Percentiles rank a stretch among this genome's conserved stretches.
Evolutionary conservation across 2,329 filamentous ascomycete species (phyloP).

Genomic region (Penicillium sp.): DNA sequence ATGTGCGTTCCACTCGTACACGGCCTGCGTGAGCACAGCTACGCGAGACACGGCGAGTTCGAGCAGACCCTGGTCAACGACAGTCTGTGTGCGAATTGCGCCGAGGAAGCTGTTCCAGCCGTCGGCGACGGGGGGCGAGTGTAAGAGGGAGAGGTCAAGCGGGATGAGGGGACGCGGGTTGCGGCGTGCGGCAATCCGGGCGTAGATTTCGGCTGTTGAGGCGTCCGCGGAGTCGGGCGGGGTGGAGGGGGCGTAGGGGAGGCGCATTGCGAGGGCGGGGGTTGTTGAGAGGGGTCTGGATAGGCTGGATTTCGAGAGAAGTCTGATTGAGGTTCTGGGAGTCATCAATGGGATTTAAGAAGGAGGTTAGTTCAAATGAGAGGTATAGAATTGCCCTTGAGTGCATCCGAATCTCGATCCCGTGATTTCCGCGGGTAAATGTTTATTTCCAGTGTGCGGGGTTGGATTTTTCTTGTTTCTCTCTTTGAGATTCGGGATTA

Average conservation of each 20-base stretch:
- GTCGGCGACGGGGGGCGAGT: conserved; percentile 74
- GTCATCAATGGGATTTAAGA: neutral
- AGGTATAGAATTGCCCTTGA: neutral
- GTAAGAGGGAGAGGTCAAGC: conserved; percentile 76
- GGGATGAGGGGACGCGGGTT: conserved; percentile 71
- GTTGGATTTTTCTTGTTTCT: neutral
- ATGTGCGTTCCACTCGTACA: conserved; percentile 86
- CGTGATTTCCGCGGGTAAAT: conserved; percentile 17
- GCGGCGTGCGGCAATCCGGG: conserved; percentile 68
- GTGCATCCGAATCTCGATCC: neutral
- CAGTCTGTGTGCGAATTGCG: conserved; percentile 58
- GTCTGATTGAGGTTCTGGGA: neutral
- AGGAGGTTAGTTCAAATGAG: neutral
- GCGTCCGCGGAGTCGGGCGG: conserved; percentile 28
- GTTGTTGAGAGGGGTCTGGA: conserved; percentile 5
- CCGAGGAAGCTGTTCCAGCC: conserved; percentile 67
- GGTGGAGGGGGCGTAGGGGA: conserved; percentile 39
- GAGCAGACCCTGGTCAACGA: conserved; percentile 58
- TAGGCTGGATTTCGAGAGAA: neutral
- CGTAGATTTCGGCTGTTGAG: conserved; percentile 57
- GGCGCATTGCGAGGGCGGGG: conserved; percentile 34
- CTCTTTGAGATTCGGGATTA: neutral
- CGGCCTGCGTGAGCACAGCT: conserved; percentile 76
- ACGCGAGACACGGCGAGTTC: conserved; percentile 82
- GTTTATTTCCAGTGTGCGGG: conserved; percentile 4